Evolutionary conservation across 805 yeast genomes (phyloP), one percentile per base, ranked within the genome.

Genomic region (Saccharomycopsis sp.): DNA sequence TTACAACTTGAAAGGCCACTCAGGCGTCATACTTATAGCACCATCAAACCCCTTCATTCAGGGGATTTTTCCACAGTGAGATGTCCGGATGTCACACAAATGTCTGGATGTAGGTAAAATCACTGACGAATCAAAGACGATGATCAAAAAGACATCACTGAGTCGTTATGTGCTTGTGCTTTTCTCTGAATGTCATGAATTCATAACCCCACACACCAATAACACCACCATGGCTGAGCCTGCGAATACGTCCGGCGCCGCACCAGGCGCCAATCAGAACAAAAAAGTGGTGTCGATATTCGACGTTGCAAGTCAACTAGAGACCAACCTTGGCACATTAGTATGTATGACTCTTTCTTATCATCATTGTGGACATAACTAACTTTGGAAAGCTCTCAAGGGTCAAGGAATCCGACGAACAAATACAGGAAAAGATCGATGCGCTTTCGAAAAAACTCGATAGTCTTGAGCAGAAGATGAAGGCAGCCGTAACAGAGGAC

Each of bases 241-340:
- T 29, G 37, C 37, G 12, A 29, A 29, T 29, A 29, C 5, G n/a
- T n/a, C n/a, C n/a, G n/a, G n/a, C n/a, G n/a, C n/a, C 12, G 12
- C 37, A 29, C 37, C 37, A 7, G 5, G 9, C 9, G 37, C 37
- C 12, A 51, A 16, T 23, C 48, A 21, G 15, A 50, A 50, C 14
- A 50, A 29, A 16, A 48, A 52, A 24, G 56, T 34, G 52, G 23
- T 53, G 12, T 51, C 60, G 21, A 48, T 59, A 12, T 59, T 57
- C 47, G 62, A 59, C 20, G 54, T 59, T 47, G 59, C 59, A 9
- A 59, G 44, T 44, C 51, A 37, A 12, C 16, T 59, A 21, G 62
- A 59, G 44, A 7, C 52, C 5, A 46, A 24, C 24, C 41, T 59
- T 16, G 29, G 53, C 29, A 50, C 52, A 3, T 53, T 59, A 50